Evolutionary conservation across 805 yeast species (phyloP).

Genomic region (Pichia cabralensis): DNA sequence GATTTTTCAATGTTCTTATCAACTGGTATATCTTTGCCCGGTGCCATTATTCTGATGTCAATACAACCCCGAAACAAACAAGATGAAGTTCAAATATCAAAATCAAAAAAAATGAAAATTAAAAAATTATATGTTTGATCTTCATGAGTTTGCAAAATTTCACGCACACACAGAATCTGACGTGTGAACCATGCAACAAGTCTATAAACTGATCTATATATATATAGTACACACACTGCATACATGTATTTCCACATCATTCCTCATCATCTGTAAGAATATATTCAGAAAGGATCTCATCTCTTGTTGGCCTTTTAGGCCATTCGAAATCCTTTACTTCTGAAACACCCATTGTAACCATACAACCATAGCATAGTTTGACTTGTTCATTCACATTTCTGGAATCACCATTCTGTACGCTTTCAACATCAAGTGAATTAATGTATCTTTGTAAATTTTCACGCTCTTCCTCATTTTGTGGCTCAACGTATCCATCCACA

Average conservation of each 20-base stretch:
- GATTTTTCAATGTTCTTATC: conserved; percentile 26
- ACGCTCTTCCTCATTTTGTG: conserved; percentile 33
- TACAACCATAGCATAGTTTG: conserved; percentile 72
- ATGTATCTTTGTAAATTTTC: conserved; percentile 21
- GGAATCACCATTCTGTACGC: neutral
- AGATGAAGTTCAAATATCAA: too few relatives aligned
- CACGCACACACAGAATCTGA: too few relatives aligned
- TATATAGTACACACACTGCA: too few relatives aligned
- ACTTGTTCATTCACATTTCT: conserved; percentile 4
- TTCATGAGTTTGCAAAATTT: too few relatives aligned
- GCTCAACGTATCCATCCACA: conserved; percentile 42
- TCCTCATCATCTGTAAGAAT: conserved; percentile 7
- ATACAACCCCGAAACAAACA: too few relatives aligned
- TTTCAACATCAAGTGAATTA: conserved; percentile 4
- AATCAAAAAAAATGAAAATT: too few relatives aligned
- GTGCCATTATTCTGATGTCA: too few relatives aligned
- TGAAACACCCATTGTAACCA: conserved; percentile 45
- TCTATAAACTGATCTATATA: too few relatives aligned
- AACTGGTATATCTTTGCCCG: too few relatives aligned
- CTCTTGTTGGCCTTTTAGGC: conserved; percentile 21
- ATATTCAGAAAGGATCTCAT: conserved; percentile 23
- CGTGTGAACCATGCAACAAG: too few relatives aligned
- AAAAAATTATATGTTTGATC: too few relatives aligned
- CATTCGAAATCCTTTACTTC: conserved; percentile 20
- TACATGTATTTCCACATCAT: neutral